Percentiles rank a stretch among this genome's conserved stretches.
Evolutionary conservation across 2,329 filamentous ascomycete genomes (phyloP).

Genomic region (Colletotrichum liriopes): DNA sequence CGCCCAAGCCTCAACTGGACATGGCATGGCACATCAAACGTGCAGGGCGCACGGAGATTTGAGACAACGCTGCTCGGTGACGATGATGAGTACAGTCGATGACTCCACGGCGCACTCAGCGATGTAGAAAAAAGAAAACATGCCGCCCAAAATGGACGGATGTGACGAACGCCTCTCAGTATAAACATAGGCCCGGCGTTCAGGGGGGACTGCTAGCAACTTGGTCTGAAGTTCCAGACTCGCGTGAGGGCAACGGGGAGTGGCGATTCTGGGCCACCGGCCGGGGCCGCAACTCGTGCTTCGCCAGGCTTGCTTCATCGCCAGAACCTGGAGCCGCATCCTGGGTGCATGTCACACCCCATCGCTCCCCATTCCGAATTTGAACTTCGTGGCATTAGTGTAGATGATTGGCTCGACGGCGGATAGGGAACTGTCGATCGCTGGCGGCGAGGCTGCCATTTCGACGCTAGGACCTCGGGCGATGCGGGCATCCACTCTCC

Average conservation of each 20-base stretch:
- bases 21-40: not conserved
- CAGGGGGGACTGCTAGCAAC: not conserved
- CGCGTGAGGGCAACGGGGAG: not conserved
- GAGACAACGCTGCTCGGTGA: not conserved
- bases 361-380: not conserved
- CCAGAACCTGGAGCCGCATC: conserved; percentile 12
- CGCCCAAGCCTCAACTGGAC: not conserved
- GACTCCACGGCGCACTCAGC: not conserved
- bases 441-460: conserved; percentile 37
- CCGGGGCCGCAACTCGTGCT: not conserved
- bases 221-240: not conserved
- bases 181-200: not conserved
- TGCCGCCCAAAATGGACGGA: not conserved
- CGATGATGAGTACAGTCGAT: conserved; percentile 4
- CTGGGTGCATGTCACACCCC: not conserved
- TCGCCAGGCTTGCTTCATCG: conserved; percentile 5
- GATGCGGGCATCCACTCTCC: conserved; percentile 35
- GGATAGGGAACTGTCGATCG: conserved; percentile 26
- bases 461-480: conserved; percentile 40
- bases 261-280: conserved; percentile 2
- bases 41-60: not conserved
- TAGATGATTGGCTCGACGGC: conserved; percentile 16
- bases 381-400: conserved; percentile 1
- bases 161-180: not conserved
- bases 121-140: conserved; percentile 12